Evolutionary conservation across 2,329 filamentous ascomycete genomes (phyloP).

Genomic region (Paracamarosporium sp.): DNA sequence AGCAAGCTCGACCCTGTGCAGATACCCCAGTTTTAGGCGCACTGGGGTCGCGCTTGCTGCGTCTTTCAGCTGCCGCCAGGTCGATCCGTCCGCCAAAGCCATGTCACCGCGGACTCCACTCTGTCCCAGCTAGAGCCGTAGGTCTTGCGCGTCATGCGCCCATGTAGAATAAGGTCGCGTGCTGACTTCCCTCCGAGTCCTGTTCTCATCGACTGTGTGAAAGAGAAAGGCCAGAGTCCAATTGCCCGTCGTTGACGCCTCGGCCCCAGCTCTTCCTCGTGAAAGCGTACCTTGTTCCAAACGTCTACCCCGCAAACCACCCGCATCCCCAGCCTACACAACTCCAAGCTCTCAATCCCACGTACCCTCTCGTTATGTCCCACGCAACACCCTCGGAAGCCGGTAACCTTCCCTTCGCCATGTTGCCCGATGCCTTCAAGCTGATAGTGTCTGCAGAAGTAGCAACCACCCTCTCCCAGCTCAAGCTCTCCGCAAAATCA

Average conservation of each 20-base stretch:
- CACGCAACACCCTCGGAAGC: constrained; percentile 33
- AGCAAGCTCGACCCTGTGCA: neutral
- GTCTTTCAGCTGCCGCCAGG: neutral
- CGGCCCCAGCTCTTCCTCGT: neutral
- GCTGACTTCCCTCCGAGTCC: neutral
- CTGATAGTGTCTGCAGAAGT: constrained; percentile 36
- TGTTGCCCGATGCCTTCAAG: neutral
- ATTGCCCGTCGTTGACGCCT: neutral
- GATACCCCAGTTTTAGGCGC: constrained; percentile 3
- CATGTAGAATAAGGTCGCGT: neutral
- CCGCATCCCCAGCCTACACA: neutral
- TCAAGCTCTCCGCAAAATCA: constrained; percentile 42
- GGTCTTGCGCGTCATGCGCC: neutral
- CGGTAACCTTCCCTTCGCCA: constrained; percentile 18
- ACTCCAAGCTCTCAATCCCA: neutral
- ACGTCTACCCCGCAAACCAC: constrained; percentile 7
- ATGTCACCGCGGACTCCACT: neutral
- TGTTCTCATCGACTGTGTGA: neutral
- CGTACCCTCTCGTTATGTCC: constrained; percentile 16
- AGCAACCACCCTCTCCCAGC: constrained; percentile 43
- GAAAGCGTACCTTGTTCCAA: neutral
- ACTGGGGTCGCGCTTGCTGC: neutral
- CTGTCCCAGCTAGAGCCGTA: neutral
- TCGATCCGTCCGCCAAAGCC: neutral
- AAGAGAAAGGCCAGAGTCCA: neutral